These are phyloP conservation scores for Fraxinus pennsylvanica DNA, from an alignment of 257 asterid genomes.

Conservation along the genomic window DNA sequence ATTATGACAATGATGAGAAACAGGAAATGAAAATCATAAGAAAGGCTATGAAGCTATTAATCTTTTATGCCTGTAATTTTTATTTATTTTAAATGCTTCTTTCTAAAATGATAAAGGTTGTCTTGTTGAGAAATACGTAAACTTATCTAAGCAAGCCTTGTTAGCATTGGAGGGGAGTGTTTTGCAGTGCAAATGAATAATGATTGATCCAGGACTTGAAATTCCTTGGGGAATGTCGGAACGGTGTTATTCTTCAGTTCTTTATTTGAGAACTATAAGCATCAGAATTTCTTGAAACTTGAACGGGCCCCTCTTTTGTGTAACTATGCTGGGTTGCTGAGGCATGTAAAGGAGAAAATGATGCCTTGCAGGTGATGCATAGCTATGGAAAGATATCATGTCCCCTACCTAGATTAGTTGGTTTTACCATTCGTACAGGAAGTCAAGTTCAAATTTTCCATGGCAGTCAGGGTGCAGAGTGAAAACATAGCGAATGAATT, in stretches of 20 bases:
- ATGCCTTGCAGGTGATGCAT: conserved; percentile 4
- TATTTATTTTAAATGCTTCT: too few species aligned
- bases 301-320: not conserved
- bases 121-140: too few species aligned
- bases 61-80: not conserved
- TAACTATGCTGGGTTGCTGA: conserved; percentile 11
- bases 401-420: not conserved
- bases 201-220: not conserved
- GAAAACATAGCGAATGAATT: not conserved
- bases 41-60: not conserved
- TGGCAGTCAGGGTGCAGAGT: not conserved
- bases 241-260: not conserved
- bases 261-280: not conserved
- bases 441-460: conserved; percentile 16
- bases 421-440: conserved; percentile 11
- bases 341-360: conserved; percentile 13
- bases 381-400: not conserved
- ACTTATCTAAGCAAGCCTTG: too few species aligned
- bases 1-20: not conserved
- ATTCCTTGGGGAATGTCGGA: not conserved
- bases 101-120: too few species aligned
- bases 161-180: not conserved
- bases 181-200: not conserved
- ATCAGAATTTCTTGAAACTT: not conserved
- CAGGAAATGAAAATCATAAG: not conserved